Conservation (phyloP, 768 basidiomycete species). For the Fomitopsis serialis region DNA sequence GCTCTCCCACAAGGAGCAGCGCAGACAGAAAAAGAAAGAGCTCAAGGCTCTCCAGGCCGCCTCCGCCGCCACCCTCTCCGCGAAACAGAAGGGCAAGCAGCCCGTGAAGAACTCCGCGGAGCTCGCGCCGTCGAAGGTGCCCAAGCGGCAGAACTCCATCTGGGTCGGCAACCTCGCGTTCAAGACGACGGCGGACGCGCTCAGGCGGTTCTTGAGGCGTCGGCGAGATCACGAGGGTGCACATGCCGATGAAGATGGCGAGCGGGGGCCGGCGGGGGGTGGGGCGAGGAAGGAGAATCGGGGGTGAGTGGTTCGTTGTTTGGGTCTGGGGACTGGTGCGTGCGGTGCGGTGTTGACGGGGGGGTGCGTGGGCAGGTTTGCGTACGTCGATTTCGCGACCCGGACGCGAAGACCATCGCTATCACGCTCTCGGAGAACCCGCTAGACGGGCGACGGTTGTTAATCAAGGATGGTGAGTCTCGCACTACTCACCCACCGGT, state of each 20-base stretch:
- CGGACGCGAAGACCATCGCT: constrained; percentile 68
- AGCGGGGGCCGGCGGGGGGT: constrained; percentile 29
- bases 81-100: constrained; percentile 40
- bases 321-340: neutral
- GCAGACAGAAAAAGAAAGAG: constrained; percentile 52
- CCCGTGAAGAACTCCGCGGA: constrained; percentile 23
- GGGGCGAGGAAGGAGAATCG: constrained; percentile 61
- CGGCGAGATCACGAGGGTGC: constrained; percentile 72
- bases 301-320: constrained; percentile 49
- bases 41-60: constrained; percentile 28
- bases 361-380: constrained; percentile 57
- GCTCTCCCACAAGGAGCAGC: constrained; percentile 71
- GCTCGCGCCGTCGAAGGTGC: constrained; percentile 22
- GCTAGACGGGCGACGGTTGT: constrained; percentile 77
- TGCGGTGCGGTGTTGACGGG: neutral
- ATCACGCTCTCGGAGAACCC: constrained; percentile 78
- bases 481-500: neutral
- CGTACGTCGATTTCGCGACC: constrained; percentile 92
- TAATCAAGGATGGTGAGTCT: constrained; percentile 86
- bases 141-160: constrained; percentile 76
- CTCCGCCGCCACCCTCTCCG: constrained; percentile 20
- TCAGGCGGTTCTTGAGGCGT: constrained; percentile 65
- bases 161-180: constrained; percentile 96
- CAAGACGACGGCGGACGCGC: constrained; percentile 74
- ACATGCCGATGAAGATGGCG: constrained; percentile 77